A percentile compares a stretch with the other conserved stretches of the same genome.
phyloP scores from a whole-genome alignment of 164 flowering plant genomes.

The Tinospora cordifolia region DNA sequence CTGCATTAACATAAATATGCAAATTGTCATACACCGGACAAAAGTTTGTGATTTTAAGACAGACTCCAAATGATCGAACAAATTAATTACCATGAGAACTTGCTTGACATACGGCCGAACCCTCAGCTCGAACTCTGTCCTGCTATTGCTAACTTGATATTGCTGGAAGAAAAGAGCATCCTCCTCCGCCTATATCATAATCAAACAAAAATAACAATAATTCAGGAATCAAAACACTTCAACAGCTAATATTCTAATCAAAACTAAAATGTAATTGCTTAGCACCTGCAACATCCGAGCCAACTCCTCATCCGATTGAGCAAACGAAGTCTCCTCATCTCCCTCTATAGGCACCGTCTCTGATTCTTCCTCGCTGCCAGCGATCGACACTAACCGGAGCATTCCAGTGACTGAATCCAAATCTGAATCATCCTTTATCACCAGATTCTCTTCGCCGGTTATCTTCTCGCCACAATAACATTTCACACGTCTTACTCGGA shows the following conservation, averaged over 20 bases:
- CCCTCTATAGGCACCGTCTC: background rate
- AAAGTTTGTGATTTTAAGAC: background rate
- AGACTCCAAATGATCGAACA: background rate
- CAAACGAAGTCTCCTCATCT: slow-evolving; percentile 20
- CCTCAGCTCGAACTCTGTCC: slow-evolving; percentile 39
- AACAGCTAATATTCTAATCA: background rate
- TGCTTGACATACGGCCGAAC: slow-evolving; percentile 51
- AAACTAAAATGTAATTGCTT: background rate
- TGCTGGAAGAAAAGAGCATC: slow-evolving; percentile 70
- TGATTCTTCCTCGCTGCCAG: slow-evolving; percentile 2
- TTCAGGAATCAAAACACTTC: background rate
- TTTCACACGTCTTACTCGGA: background rate
- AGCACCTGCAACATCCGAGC: slow-evolving; percentile 89
- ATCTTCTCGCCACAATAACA: slow-evolving; percentile 30
- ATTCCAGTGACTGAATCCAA: slow-evolving; percentile 40
- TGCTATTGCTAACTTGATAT: slow-evolving; percentile 35
- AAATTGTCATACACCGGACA: background rate
- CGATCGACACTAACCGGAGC: slow-evolving; percentile 50
- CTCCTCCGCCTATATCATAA: slow-evolving; percentile 63
- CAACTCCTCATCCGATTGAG: slow-evolving; percentile 72
- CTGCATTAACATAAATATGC: slow-evolving; percentile 26
- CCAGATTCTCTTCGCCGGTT: slow-evolving; percentile 36
- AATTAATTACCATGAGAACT: slow-evolving; percentile 56
- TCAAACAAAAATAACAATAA: background rate
- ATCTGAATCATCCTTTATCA: slow-evolving; percentile 52